These are phyloP conservation scores for Diddensiella transvaalensis DNA, from an alignment of 805 yeast species.

Conservation along the genomic window DNA sequence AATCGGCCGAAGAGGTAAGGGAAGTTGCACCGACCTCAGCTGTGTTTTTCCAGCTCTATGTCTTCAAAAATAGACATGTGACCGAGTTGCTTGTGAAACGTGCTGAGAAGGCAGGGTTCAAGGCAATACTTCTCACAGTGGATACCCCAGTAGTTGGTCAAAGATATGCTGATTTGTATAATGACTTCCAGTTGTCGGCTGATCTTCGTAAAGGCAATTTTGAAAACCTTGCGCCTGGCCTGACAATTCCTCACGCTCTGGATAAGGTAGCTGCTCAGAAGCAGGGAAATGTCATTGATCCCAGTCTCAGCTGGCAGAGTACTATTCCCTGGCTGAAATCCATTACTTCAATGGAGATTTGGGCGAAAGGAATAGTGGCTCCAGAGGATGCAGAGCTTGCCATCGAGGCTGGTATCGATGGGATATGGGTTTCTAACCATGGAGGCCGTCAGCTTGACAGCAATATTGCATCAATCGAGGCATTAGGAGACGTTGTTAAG, in stretches of 20 bases:
- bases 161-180: slow-evolving; percentile 44
- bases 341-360: slow-evolving; percentile 44
- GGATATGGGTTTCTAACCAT: slow-evolving; percentile 65
- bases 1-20: slow-evolving; percentile 26
- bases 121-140: slow-evolving; percentile 52
- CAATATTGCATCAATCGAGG: slow-evolving; percentile 59
- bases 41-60: slow-evolving; percentile 30
- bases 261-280: slow-evolving; percentile 12
- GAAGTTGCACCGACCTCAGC: slow-evolving; percentile 25
- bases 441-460: slow-evolving; percentile 73
- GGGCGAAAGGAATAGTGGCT: slow-evolving; percentile 61
- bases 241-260: slow-evolving; percentile 23
- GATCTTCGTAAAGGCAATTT: slow-evolving; percentile 29
- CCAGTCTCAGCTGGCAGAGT: slow-evolving; percentile 29
- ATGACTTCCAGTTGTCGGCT: slow-evolving; percentile 28
- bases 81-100: slow-evolving; percentile 24
- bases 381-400: slow-evolving; percentile 65
- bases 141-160: slow-evolving; percentile 54
- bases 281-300: slow-evolving; percentile 24
- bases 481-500: slow-evolving; percentile 49
- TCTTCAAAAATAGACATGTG: slow-evolving; percentile 29
- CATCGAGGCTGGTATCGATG: slow-evolving; percentile 56
- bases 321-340: slow-evolving; percentile 30
- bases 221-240: slow-evolving; percentile 16
- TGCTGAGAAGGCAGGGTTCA: slow-evolving; percentile 32